Evolutionary conservation across 2,329 filamentous ascomycete species (phyloP).

Genomic region (Westerdykella aurantiaca): DNA sequence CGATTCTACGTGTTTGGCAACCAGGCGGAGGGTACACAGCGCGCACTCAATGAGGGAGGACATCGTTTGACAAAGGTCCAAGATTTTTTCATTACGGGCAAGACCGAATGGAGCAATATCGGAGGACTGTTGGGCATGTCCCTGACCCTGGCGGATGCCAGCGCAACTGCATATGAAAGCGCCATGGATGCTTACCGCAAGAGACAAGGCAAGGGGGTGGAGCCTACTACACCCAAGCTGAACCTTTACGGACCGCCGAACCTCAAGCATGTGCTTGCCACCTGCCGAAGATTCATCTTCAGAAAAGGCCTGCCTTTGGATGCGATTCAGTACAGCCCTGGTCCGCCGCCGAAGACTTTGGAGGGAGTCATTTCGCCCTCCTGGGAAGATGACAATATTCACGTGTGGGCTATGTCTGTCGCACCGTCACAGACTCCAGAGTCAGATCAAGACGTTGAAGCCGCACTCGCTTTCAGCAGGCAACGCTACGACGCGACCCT

Average conservation of each 20-base stretch:
- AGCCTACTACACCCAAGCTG: constrained; percentile 23
- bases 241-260: constrained; percentile 77
- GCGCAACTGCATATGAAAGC: constrained; percentile 45
- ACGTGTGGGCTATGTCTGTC: constrained; percentile 73
- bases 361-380: constrained; percentile 50
- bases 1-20: constrained; percentile 82
- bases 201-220: constrained; percentile 10
- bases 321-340: constrained; percentile 58
- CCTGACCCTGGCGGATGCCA: constrained; percentile 70
- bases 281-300: constrained; percentile 78
- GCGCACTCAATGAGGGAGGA: constrained; percentile 65
- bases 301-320: constrained; percentile 72
- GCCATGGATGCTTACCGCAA: constrained; percentile 35
- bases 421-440: background rate
- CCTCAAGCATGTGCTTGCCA: constrained; percentile 72
- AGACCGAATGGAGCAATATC: constrained; percentile 65
- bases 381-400: constrained; percentile 69
- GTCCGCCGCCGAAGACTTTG: constrained; percentile 20
- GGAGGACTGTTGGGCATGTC: constrained; percentile 83
- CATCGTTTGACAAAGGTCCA: constrained; percentile 59
- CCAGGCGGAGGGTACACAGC: constrained; percentile 76
- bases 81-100: constrained; percentile 78
- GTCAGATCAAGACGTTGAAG: constrained; percentile 13
- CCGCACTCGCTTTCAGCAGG: constrained; percentile 1
- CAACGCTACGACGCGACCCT: constrained; percentile 2